Evolutionary conservation across 768 basidiomycete genomes (phyloP), one percentile per base, ranked within the genome.

Genomic region (Podaxis sp.): DNA sequence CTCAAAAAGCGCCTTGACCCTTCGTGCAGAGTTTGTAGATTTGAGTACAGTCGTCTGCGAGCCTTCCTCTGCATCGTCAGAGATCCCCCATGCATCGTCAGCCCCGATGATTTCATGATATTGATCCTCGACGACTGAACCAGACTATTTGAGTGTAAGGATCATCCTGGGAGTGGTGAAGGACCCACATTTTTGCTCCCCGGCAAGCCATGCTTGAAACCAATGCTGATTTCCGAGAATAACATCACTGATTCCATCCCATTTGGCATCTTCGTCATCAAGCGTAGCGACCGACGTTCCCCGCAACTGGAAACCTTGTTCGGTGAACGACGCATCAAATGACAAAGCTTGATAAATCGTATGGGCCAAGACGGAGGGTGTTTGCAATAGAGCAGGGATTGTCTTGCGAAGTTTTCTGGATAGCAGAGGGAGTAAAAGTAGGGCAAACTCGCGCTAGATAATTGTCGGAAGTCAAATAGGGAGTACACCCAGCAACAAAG

Each of bases 291-390:
- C 73, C 16, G 81, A 79, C 13, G 87, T 90, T 1, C 80, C 79
- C 21, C 76, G 70, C 11, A 90, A 72, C 28, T 73, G 74, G 68
- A 93, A 97, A 0, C 89, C 91, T 70, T 87, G 84, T 64, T 90
- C 90, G 16, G 77, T 74, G 38, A 98, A 68, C 21, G 86, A 79
- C 27, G 87, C 84, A 72, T 99, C 97, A 65, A 98, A 99, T 0
- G 87, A 72, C 3, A 98, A 76, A 0, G 95, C 85, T 71, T 98
- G 93, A 70, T 96, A 96, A 51, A 98, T 89, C 1, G 95, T 98
- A 68, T 99, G 96, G 1, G 97, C 97, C 5, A 99, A 78, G 21
- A 98, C 74, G 0, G 94, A 85, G 0, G 97, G 91, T 64, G 88
- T 86, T 1, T 84, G 74, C 4, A 98, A 74, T 10, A 98, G 73